Base-by-base conservation (phyloP, 352 stramenopile species). In the Globisporangium rhizosaccharum region DNA sequence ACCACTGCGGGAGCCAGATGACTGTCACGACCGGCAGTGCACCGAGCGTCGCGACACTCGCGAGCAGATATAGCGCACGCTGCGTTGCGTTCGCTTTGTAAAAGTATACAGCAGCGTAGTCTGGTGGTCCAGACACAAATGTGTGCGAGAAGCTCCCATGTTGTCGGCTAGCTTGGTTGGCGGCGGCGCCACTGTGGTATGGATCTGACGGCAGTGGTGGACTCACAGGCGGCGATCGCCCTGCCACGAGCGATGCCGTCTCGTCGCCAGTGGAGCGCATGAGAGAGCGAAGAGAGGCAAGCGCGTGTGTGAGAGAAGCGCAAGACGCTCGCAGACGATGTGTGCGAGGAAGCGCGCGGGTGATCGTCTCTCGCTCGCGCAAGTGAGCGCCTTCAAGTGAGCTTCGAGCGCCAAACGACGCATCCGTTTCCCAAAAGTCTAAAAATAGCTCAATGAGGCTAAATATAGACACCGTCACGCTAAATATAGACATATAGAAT, bases 1-100 rank as follows among this genome's bases (percentile, higher is more conserved):
- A 71, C 54, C 80, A 73, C 54, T 81, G 72, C 9, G 82, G 82
- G 42, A 82, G 59, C 79, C 80, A 92, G 25, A 76, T 64, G 30
- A 74, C 62, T 26, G 65, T 69, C 25, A 82, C 41, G 42, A 79
- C 28, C 0, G 71, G 70, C 26, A 92, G 41, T 18, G 74, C 59
- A 3, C 80, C 80, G 11, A 70, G 67, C 6, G 76, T 71, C 17
- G 76, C 52, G 15, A 75, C 58, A 41, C 80, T 76, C 7, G 56
- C 62, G 26, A 77, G 62, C 20, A 71, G 33, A 50, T 82, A 85
- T 2, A 87, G 56, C n/a, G 64, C 68, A 45, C 54, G 59, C 50
- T 82, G 80, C n/a, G 67, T 53, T 1, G 53, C 3, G 44, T 59
- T 76, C 2, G 71, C 56, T 12, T 69, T 64, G 56, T 75, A 80